Evolutionary conservation across 805 yeast genomes (phyloP).

Genomic region (Scheffersomyces lignosus): DNA sequence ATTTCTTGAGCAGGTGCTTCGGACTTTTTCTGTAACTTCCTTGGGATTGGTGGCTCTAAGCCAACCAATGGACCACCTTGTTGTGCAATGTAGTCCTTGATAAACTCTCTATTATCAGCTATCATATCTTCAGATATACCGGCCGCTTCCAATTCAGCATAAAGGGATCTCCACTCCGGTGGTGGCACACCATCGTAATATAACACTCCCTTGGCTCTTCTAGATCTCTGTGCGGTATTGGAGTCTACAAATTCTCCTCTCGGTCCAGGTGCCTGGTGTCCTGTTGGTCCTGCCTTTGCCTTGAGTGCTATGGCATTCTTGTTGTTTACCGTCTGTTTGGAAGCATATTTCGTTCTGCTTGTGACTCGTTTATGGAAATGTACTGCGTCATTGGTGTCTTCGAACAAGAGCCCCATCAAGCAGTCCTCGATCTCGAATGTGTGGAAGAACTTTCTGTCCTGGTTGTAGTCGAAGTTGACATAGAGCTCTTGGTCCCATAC

Average conservation of each 20-base stretch:
- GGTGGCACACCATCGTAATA: conserved; percentile 83
- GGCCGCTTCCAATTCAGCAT: conserved; percentile 67
- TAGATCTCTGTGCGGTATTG: conserved; percentile 52
- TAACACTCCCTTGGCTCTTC: conserved; percentile 57
- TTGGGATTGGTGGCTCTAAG: conserved; percentile 79
- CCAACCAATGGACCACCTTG: conserved; percentile 83
- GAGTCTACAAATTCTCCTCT: conserved; percentile 59
- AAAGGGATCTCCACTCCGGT: conserved; percentile 77
- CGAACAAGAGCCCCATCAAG: conserved; percentile 81
- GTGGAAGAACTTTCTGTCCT: conserved; percentile 93
- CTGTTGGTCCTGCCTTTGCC: conserved; percentile 37
- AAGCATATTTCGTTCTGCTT: conserved; percentile 76
- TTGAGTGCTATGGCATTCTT: conserved; percentile 85
- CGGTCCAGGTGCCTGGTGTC: conserved; percentile 50
- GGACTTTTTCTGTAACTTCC: conserved; percentile 45
- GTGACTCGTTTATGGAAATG: conserved; percentile 80
- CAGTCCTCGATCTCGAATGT: conserved; percentile 93
- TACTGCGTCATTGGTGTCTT: conserved; percentile 83
- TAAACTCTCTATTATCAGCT: conserved; percentile 80
- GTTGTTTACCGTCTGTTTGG: conserved; percentile 81
- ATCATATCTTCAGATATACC: conserved; percentile 89
- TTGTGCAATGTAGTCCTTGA: conserved; percentile 71
- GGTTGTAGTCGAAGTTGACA: conserved; percentile 83
- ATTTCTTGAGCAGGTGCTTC: conserved; percentile 16
- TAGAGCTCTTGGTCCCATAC: conserved; percentile 97